These are phyloP conservation scores for Xylariaceae sp. DNA, from an alignment of 2,329 filamentous ascomycete genomes.

Conservation along the genomic window DNA sequence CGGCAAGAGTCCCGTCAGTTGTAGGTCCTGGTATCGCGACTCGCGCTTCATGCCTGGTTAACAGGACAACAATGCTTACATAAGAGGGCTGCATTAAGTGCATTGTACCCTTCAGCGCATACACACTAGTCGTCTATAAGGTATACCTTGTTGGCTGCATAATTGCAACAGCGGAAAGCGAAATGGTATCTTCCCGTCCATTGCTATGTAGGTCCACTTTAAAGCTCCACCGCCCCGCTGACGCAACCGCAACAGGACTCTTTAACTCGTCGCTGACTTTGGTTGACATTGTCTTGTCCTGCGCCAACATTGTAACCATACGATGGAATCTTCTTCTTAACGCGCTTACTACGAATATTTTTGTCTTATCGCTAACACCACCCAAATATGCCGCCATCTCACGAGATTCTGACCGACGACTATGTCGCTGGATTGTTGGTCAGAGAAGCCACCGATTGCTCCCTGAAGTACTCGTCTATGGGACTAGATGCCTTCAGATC, in stretches of 20 bases:
- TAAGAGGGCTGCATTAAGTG: too few species aligned
- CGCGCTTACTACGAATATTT: neutral
- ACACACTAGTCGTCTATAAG: too few species aligned
- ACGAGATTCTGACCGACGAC: slow-evolving; percentile 60
- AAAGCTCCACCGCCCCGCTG: slow-evolving; percentile 9
- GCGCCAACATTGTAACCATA: neutral
- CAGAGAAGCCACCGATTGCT: slow-evolving; percentile 70
- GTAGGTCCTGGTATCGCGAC: too few species aligned
- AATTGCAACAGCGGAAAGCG: too few species aligned
- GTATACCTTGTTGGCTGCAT: too few species aligned
- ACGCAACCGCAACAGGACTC: slow-evolving; percentile 7
- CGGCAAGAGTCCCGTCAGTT: too few species aligned
- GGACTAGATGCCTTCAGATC: slow-evolving; percentile 62
- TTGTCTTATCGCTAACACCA: neutral
- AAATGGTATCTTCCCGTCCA: too few species aligned
- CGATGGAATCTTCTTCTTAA: neutral
- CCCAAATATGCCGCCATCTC: slow-evolving; percentile 22
- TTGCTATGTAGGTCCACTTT: neutral
- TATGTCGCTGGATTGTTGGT: slow-evolving; percentile 75
- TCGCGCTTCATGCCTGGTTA: too few species aligned
- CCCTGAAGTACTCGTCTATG: slow-evolving; percentile 66
- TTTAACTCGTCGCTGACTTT: neutral
- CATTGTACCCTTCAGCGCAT: too few species aligned
- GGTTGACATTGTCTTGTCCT: too few species aligned
- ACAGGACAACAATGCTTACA: too few species aligned